Evolutionary conservation across 768 basidiomycete genomes (phyloP).

Genomic region (Tylopilus sp.): DNA sequence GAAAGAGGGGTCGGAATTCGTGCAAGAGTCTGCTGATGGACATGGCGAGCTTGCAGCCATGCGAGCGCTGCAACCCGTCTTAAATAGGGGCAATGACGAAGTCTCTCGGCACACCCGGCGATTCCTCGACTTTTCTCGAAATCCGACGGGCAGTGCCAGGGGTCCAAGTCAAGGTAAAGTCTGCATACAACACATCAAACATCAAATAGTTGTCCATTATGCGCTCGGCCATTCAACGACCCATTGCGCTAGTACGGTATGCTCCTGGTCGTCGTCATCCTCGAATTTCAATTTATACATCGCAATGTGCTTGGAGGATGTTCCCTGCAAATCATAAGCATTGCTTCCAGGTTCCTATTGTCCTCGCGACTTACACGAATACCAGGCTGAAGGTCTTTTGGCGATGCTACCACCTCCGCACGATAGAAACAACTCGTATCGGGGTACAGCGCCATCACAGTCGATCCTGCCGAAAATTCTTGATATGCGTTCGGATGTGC

Average conservation of each 20-base stretch:
- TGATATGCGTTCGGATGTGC: slow-evolving; percentile 69
- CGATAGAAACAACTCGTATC: slow-evolving; percentile 91
- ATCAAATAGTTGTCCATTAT: background rate
- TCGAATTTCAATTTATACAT: slow-evolving; percentile 83
- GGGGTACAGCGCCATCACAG: slow-evolving; percentile 84
- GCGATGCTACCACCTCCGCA: slow-evolving; percentile 76
- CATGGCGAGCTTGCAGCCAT: too few species aligned
- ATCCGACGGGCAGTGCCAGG: slow-evolving; percentile 6
- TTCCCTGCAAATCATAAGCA: slow-evolving; percentile 19
- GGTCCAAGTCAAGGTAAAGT: slow-evolving; percentile 4
- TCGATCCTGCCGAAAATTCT: slow-evolving; percentile 66
- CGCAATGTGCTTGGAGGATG: slow-evolving; percentile 47
- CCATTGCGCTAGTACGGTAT: slow-evolving; percentile 69
- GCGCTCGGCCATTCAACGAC: slow-evolving; percentile 78
- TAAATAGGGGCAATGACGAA: slow-evolving; percentile 19
- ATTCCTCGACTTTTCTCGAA: slow-evolving; percentile 17
- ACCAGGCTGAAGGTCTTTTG: slow-evolving; percentile 39
- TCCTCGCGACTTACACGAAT: slow-evolving; percentile 35
- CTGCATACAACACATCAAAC: background rate
- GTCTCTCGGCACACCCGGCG: slow-evolving; percentile 9
- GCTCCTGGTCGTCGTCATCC: slow-evolving; percentile 84
- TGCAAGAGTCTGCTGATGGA: slow-evolving; percentile 64
- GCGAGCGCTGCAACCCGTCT: too few species aligned
- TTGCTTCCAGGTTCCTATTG: background rate
- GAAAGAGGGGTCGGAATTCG: slow-evolving; percentile 74